Evolutionary conservation across 106 monocot genomes (phyloP).

Genomic region (Triglochin maritima): DNA sequence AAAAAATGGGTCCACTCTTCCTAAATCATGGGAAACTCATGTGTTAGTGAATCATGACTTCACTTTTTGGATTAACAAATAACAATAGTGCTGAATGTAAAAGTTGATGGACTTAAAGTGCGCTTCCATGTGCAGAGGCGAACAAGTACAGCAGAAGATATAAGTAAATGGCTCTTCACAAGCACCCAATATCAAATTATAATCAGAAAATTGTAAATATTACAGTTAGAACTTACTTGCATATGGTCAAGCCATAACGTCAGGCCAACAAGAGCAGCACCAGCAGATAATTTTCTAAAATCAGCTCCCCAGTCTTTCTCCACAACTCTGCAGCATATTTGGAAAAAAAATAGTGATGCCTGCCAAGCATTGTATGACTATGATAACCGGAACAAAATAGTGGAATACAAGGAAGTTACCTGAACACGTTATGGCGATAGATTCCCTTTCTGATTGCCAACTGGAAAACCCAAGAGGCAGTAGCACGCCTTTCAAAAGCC

Average conservation of each 20-base stretch:
- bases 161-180: no score
- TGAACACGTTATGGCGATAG: constrained; percentile 64
- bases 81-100: no score
- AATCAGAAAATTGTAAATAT: no score
- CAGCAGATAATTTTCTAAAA: constrained; percentile 89
- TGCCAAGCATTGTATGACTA: neutral
- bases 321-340: constrained; percentile 45
- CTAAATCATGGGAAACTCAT: no score
- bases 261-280: constrained; percentile 93
- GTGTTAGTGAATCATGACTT: no score
- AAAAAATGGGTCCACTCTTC: no score
- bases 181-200: no score
- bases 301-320: constrained; percentile 97
- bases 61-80: no score
- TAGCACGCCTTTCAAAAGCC: constrained; percentile 89
- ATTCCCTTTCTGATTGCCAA: constrained; percentile 66
- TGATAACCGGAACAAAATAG: neutral
- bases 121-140: no score
- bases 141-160: no score
- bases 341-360: neutral
- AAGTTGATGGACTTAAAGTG: no score
- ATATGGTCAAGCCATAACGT: constrained; percentile 98
- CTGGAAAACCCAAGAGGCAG: constrained; percentile 93
- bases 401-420: constrained; percentile 24
- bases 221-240: constrained; percentile 41